phyloP scores from a whole-genome alignment of 1,139 yeast species.

The Spathaspora sp. region DNA sequence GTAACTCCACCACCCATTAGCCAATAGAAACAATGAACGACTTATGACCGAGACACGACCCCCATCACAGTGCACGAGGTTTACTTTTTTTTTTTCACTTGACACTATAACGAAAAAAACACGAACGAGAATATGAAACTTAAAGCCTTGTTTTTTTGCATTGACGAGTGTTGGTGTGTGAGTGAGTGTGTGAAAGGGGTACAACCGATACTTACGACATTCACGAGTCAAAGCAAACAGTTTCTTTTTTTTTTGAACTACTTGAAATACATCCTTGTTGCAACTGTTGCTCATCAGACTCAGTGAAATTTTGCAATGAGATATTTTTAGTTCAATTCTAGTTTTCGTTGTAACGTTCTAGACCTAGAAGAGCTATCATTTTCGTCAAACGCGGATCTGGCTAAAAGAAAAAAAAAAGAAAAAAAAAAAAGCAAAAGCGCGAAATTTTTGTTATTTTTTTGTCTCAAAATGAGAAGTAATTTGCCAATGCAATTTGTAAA shows the following conservation, averaged over 20 bases:
- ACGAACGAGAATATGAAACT: background rate
- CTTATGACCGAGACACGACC: background rate
- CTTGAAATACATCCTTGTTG: no score
- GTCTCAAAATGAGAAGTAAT: no score
- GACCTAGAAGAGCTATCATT: background rate
- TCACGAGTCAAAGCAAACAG: no score
- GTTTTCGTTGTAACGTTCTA: background rate
- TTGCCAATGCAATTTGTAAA: background rate
- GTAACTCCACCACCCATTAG: background rate
- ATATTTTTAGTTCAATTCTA: no score
- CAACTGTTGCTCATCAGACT: no score
- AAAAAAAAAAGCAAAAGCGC: background rate
- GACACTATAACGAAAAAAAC: background rate
- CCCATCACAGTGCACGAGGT: background rate
- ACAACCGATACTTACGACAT: no score
- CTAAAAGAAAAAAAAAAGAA: background rate
- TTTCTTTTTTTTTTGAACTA: no score
- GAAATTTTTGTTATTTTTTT: background rate
- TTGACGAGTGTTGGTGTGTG: background rate
- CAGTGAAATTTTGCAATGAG: background rate
- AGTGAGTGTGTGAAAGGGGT: background rate
- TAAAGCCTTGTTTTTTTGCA: background rate
- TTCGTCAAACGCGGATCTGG: background rate
- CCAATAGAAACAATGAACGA: background rate
- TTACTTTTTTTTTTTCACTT: background rate